These are phyloP conservation scores for Fusarium mundagurra DNA, from an alignment of 2,329 filamentous ascomycete species.

Conservation along the genomic window DNA sequence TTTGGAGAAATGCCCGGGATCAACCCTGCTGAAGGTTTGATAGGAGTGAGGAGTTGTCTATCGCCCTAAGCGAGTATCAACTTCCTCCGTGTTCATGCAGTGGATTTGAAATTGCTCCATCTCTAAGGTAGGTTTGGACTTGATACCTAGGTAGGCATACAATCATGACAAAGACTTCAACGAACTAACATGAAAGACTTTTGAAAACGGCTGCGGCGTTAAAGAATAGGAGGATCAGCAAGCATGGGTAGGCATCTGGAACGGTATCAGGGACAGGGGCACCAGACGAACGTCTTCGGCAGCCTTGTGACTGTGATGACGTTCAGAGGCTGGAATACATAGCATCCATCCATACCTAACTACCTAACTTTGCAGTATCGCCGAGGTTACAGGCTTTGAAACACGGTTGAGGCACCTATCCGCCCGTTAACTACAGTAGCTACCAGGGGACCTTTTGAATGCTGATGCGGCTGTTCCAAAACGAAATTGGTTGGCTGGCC, in stretches of 20 bases:
- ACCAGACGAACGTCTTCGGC: not conserved
- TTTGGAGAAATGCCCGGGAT: not conserved
- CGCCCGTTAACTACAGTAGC: not conserved
- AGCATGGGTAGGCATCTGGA: slow-evolving; percentile 19
- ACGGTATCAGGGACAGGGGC: slow-evolving; percentile 10
- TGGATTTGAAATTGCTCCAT: not conserved
- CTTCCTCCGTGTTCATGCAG: slow-evolving; percentile 10
- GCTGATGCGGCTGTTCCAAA: slow-evolving; percentile 22
- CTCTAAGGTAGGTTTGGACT: not conserved
- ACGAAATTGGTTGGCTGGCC: slow-evolving; percentile 36
- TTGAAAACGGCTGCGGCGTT: slow-evolving; percentile 30
- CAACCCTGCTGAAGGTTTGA: not conserved
- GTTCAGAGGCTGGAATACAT: slow-evolving; percentile 22
- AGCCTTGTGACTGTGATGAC: slow-evolving; percentile 28
- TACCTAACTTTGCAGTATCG: not conserved
- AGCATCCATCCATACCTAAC: not conserved
- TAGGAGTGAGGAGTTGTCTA: not conserved
- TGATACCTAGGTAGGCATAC: not conserved
- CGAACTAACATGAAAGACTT: not conserved
- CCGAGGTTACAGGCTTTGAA: slow-evolving; percentile 30
- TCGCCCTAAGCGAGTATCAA: slow-evolving; percentile 6
- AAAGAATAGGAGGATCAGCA: slow-evolving; percentile 38
- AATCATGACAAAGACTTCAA: not conserved
- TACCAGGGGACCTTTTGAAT: not conserved
- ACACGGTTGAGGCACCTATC: slow-evolving; percentile 20